Conservation (phyloP, 129 eudicot species). For the Logfia minima region DNA sequence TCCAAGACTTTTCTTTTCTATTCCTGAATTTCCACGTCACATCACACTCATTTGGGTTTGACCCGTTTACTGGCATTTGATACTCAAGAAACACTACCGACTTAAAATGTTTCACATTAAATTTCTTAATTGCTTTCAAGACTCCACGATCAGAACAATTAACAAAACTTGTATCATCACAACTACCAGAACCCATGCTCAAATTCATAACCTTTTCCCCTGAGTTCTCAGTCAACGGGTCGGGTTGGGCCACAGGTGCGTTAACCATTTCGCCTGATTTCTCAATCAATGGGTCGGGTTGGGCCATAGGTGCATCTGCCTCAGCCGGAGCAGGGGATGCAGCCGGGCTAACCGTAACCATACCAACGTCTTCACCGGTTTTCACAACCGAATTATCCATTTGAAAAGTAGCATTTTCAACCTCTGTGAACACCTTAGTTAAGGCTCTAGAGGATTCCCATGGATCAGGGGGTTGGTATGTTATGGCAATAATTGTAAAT, state of each 20-base stretch:
- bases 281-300: not conserved
- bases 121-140: conserved; percentile 68
- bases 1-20: conserved; percentile 91
- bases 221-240: conserved; percentile 49
- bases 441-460: conserved; percentile 93
- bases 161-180: conserved; percentile 48
- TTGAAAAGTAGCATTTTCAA: conserved; percentile 79
- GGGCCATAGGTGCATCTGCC: conserved; percentile 26
- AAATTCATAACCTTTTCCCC: conserved; percentile 38
- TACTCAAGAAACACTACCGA: conserved; percentile 75
- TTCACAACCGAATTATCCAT: conserved; percentile 73
- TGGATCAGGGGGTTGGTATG: conserved; percentile 99
- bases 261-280: not conserved
- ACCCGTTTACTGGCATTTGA: conserved; percentile 75
- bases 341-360: conserved; percentile 40
- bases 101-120: conserved; percentile 66
- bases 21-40: conserved; percentile 91
- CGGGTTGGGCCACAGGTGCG: conserved; percentile 48
- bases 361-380: conserved; percentile 77
- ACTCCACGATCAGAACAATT: conserved; percentile 88
- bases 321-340: conserved; percentile 37
- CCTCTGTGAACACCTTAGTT: conserved; percentile 71
- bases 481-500: conserved; percentile 78
- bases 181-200: conserved; percentile 42
- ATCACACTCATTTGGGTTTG: conserved; percentile 77